These are phyloP conservation scores for Podospora pseudocomata DNA, from an alignment of 495 filamentous ascomycete genomes.

Conservation along the genomic window DNA sequence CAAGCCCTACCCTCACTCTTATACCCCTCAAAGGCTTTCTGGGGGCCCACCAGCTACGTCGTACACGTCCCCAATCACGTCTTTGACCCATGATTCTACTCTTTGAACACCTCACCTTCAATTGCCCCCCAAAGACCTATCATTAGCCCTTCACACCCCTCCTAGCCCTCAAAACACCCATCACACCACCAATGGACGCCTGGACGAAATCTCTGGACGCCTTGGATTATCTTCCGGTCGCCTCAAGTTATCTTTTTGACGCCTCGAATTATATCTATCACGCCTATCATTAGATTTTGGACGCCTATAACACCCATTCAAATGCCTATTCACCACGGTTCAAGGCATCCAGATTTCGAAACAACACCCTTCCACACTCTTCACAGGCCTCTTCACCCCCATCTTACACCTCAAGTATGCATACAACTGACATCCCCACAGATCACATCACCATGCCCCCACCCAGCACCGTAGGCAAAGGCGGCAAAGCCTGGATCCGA, in stretches of 20 bases:
- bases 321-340: neutral
- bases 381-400: neutral
- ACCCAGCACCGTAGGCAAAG: slow-evolving; percentile 10
- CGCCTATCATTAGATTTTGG: no score
- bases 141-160: neutral
- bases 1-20: neutral
- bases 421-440: neutral
- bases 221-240: no score
- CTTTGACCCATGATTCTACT: neutral
- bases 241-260: no score
- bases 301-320: neutral
- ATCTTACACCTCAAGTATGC: neutral
- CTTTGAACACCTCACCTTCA: neutral
- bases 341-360: neutral
- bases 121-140: no score
- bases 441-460: neutral
- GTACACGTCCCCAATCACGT: neutral
- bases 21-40: neutral
- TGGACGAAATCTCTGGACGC: neutral
- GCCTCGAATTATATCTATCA: neutral
- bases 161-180: neutral
- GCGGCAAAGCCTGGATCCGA: slow-evolving; percentile 39
- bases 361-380: neutral
- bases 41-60: no score
- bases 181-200: neutral